Base-by-base conservation (phyloP, 1,284 basidiomycete genomes). In the Salmacisia buchloeana region DNA sequence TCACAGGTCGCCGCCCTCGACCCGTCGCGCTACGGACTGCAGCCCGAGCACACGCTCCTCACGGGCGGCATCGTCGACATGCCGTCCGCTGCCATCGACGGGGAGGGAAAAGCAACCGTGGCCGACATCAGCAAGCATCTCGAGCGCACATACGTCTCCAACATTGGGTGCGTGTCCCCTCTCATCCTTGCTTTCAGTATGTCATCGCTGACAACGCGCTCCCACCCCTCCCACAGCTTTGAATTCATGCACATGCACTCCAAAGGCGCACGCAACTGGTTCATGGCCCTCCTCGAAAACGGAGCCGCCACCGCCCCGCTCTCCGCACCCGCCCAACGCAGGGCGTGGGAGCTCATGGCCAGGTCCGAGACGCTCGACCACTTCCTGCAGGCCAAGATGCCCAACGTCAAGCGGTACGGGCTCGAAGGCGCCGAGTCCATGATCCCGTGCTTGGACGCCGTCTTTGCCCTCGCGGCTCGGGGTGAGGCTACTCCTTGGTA, bases 361-460 rank as follows among this genome's bases (percentile, higher is more conserved):
- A 82, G 84, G 27, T 90, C 88, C 65, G 92, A 94, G 77, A 86
- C 87, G 52, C 85, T 94, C 63, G 92, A 94, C 74, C 85, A 86
- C 69, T 92, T 90, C 77, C 80, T 91, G 46, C 89, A 90, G 74
- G 81, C 85, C 58, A 91, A 91, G 78, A 91, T 91, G 74, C 89
- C 90, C 0, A 90, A 88, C 29, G 66, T 91, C 76, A 91, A 91
- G 81, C 84, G 89, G 12, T 92, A 91, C 77, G 89, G 89, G 0
- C 82, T 91, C 31, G 91, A 94, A 80, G 91, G 91, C 1, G 92
- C 89, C 0, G 92, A 94, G 82, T 90, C 89, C 4, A 92, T 93
- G 91, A 81, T 94, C 21, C 88, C 90, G 0, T 90, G 90, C 0
- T 82, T 93, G 1, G 89, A 92, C 70, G 83, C 86, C 0, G 79